These are phyloP conservation scores for Geotrichum klebahnii DNA, from an alignment of 1,139 yeast genomes.

Conservation along the genomic window DNA sequence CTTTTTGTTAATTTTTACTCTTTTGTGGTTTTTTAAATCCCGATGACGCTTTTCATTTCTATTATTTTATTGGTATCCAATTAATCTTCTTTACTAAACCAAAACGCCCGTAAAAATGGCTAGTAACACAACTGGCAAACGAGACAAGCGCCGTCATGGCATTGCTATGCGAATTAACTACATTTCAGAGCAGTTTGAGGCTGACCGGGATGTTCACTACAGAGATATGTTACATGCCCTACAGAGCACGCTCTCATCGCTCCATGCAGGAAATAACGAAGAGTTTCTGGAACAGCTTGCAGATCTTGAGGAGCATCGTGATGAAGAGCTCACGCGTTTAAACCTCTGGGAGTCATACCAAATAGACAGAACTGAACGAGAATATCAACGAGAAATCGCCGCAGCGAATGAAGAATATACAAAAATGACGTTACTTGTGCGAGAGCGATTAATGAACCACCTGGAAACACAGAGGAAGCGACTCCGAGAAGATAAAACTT, in stretches of 20 bases:
- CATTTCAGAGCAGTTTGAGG: slow-evolving; percentile 60
- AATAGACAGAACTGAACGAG: slow-evolving; percentile 68
- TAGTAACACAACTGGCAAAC: not conserved
- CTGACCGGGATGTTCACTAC: slow-evolving; percentile 73
- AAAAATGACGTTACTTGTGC: slow-evolving; percentile 70
- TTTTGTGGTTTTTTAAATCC: too few relatives aligned
- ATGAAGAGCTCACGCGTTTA: slow-evolving; percentile 70
- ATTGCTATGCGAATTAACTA: slow-evolving; percentile 61
- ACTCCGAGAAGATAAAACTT: slow-evolving; percentile 80
- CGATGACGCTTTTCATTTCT: too few relatives aligned
- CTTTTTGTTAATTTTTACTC: too few relatives aligned
- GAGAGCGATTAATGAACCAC: slow-evolving; percentile 75
- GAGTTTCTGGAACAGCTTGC: slow-evolving; percentile 52
- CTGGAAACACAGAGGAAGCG: slow-evolving; percentile 77
- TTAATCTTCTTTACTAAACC: too few relatives aligned
- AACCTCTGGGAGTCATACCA: slow-evolving; percentile 84
- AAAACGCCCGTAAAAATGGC: not conserved
- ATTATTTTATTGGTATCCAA: too few relatives aligned
- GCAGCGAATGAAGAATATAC: slow-evolving; percentile 77
- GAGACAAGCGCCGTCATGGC: slow-evolving; percentile 53
- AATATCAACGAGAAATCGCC: slow-evolving; percentile 70
- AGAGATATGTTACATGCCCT: slow-evolving; percentile 67
- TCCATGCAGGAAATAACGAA: slow-evolving; percentile 77
- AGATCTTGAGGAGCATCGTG: slow-evolving; percentile 74
- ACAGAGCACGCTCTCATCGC: slow-evolving; percentile 69